phyloP scores from a whole-genome alignment of 2,329 filamentous ascomycete species.

The Claviceps purpurea region DNA sequence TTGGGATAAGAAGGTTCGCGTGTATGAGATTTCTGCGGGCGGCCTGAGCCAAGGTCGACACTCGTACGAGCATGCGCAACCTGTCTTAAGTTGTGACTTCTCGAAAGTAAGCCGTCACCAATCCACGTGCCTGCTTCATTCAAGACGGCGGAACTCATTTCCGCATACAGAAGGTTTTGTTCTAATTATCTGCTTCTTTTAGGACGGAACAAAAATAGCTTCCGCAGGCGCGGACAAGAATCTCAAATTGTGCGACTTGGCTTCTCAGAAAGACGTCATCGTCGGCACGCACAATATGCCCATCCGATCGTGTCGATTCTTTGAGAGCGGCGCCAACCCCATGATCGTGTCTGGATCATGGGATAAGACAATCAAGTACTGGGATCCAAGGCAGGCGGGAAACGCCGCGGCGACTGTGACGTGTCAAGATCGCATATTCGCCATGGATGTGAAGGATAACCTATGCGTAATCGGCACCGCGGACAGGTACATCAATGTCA shows the following conservation, averaged over 20 bases:
- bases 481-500: conserved; percentile 89
- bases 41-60: conserved; percentile 77
- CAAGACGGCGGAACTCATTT: not conserved
- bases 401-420: conserved; percentile 48
- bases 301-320: conserved; percentile 66
- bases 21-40: conserved; percentile 75
- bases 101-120: conserved; percentile 52
- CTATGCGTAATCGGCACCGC: conserved; percentile 86
- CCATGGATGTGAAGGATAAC: conserved; percentile 81
- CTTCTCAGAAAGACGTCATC: conserved; percentile 50
- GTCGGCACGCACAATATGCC: conserved; percentile 77
- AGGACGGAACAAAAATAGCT: conserved; percentile 85
- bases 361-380: conserved; percentile 87
- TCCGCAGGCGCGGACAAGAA: conserved; percentile 86
- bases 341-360: conserved; percentile 88
- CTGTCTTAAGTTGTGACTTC: conserved; percentile 76
- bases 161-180: not conserved
- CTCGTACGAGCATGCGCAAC: conserved; percentile 71
- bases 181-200: not conserved
- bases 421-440: conserved; percentile 71
- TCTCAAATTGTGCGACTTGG: conserved; percentile 76
- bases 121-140: not conserved
- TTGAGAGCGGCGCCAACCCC: conserved; percentile 55
- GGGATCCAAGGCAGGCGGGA: conserved; percentile 59
- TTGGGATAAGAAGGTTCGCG: conserved; percentile 96